These are phyloP conservation scores for Neofusicoccum sp. DNA, from an alignment of 2,329 filamentous ascomycete species.

Conservation along the genomic window DNA sequence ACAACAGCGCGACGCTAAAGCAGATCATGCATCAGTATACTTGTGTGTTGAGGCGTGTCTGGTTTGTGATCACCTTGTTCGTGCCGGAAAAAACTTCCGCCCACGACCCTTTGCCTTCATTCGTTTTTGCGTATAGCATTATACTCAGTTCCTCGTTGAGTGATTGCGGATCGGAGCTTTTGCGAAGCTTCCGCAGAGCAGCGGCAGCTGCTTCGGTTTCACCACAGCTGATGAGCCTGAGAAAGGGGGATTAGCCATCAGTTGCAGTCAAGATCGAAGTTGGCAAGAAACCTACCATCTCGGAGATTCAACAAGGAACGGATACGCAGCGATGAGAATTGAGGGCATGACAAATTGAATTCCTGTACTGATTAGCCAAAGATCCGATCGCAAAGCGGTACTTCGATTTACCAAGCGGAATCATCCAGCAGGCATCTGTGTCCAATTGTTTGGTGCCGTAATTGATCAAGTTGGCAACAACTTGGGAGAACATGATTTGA, in stretches of 20 bases:
- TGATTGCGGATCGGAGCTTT: neutral
- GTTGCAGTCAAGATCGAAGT: too few relatives aligned
- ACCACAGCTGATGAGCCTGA: constrained; percentile 11
- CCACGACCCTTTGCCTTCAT: constrained; percentile 9
- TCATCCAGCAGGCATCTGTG: constrained; percentile 14
- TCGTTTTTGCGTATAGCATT: constrained; percentile 8
- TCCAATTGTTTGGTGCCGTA: constrained; percentile 9
- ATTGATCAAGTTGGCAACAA: constrained; percentile 9
- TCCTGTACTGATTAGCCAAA: neutral
- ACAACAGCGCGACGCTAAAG: neutral
- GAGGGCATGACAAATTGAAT: constrained; percentile 12
- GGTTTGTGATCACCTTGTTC: neutral
- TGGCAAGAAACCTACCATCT: neutral
- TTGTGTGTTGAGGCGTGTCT: neutral
- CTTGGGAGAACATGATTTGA: constrained; percentile 15
- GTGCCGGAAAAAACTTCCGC: constrained; percentile 2
- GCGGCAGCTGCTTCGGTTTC: constrained; percentile 1
- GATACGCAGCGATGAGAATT: constrained; percentile 11
- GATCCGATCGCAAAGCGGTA: neutral
- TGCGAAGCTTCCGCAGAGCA: constrained; percentile 5
- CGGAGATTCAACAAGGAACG: constrained; percentile 8
- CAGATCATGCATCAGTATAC: neutral
- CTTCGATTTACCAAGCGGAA: neutral
- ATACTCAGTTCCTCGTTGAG: constrained; percentile 6
- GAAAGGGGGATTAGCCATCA: neutral